phyloP scores from a whole-genome alignment of 2,329 filamentous ascomycete species.

The Penicillium occitanis region DNA sequence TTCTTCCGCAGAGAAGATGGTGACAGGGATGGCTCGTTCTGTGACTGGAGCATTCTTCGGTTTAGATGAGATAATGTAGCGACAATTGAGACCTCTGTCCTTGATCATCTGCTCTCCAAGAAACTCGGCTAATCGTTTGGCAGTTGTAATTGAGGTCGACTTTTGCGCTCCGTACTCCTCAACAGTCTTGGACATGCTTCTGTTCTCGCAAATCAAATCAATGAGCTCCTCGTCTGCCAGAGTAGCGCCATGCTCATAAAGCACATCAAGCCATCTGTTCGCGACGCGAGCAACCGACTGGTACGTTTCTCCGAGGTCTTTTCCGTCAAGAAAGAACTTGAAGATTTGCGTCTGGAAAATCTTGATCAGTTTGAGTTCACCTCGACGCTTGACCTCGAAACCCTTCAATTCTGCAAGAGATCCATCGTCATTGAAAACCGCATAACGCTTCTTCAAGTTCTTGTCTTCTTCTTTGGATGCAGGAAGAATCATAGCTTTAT shows the following conservation, averaged over 20 bases:
- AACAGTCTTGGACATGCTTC: conserved; percentile 94
- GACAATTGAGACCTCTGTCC: conserved; percentile 98
- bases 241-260: conserved; percentile 83
- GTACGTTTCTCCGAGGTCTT: conserved; percentile 85
- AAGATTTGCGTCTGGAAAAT: conserved; percentile 99
- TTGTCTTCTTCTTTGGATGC: conserved; percentile 99
- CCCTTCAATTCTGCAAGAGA: conserved; percentile 94
- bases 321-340: conserved; percentile 96
- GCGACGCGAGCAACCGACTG: conserved; percentile 88
- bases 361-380: conserved; percentile 98
- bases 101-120: conserved; percentile 98
- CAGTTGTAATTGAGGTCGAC: conserved; percentile 98
- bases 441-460: conserved; percentile 98
- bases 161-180: conserved; percentile 96
- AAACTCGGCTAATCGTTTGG: conserved; percentile 91
- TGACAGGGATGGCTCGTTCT: conserved; percentile 88
- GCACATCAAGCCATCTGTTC: conserved; percentile 93
- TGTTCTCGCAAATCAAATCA: conserved; percentile 99
- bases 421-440: conserved; percentile 97
- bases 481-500: conserved; percentile 94
- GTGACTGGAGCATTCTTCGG: conserved; percentile 90
- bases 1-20: conserved; percentile 94
- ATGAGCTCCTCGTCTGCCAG: conserved; percentile 96
- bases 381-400: conserved; percentile 95
- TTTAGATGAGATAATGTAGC: conserved; percentile 92